Evolutionary conservation across 768 basidiomycete species (phyloP).

Genomic region (Candolleomyces efflorescens): DNA sequence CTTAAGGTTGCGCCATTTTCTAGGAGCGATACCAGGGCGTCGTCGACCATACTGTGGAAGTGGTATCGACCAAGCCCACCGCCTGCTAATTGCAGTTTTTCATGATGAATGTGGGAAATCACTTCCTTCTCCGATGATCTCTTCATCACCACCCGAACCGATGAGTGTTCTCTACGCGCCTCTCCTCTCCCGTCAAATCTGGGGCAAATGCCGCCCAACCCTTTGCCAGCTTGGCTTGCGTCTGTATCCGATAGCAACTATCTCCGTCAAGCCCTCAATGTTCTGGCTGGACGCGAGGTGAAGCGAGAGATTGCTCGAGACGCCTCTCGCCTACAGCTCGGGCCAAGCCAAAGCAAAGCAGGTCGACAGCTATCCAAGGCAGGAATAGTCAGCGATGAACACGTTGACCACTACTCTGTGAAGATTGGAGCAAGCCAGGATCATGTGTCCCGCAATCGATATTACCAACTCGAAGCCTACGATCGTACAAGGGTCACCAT

Average conservation of each 20-base stretch:
- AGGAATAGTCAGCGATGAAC: constrained; percentile 4
- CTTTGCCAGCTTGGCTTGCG: constrained; percentile 26
- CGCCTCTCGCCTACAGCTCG: constrained; percentile 15
- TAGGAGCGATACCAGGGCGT: constrained; percentile 34
- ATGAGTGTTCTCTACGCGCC: not conserved
- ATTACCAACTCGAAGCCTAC: constrained; percentile 71
- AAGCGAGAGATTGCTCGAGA: constrained; percentile 27
- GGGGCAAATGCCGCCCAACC: constrained; percentile 6
- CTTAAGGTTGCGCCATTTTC: constrained; percentile 32
- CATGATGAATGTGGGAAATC: constrained; percentile 1
- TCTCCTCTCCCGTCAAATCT: not conserved
- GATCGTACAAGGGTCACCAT: constrained; percentile 76
- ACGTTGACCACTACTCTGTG: constrained; percentile 52
- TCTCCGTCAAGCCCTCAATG: constrained; percentile 26
- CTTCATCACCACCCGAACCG: not conserved
- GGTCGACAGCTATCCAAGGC: not conserved
- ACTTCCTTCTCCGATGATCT: not conserved
- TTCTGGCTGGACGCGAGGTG: constrained; percentile 32
- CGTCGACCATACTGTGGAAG: constrained; percentile 14
- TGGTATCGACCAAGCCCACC: not conserved
- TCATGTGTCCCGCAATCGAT: constrained; percentile 59
- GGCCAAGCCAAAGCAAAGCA: not conserved
- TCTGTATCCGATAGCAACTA: constrained; percentile 17
- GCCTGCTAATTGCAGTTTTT: not conserved
- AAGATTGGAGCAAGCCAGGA: constrained; percentile 39